Conservation (phyloP, 2,329 filamentous ascomycete species). For the Aureobasidium leucospermi region DNA sequence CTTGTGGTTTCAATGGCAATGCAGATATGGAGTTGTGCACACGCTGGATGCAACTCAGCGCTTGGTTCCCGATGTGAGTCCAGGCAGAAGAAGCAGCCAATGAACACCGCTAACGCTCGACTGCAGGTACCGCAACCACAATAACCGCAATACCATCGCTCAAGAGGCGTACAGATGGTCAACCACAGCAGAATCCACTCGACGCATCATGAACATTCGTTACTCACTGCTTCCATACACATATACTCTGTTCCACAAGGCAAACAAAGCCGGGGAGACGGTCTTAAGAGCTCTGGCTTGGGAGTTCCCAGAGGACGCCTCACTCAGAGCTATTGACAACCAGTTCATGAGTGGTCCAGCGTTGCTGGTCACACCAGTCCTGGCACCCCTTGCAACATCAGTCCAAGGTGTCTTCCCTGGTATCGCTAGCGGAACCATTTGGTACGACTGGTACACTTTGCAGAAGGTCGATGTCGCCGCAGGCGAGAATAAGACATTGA, state of each 20-base stretch:
- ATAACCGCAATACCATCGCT: conserved; percentile 22
- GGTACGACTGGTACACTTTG: conserved; percentile 25
- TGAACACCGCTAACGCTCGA: neutral
- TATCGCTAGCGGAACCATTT: conserved; percentile 19
- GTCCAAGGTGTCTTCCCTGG: conserved; percentile 24
- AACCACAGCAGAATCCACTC: conserved; percentile 20
- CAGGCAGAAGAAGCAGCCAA: too few relatives aligned
- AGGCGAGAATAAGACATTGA: conserved; percentile 22
- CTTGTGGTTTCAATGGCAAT: conserved; percentile 22
- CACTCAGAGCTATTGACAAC: conserved; percentile 21
- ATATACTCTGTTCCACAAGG: conserved; percentile 24
- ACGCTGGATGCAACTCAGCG: conserved; percentile 21
- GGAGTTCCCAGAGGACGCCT: conserved; percentile 23
- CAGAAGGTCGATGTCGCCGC: conserved; percentile 17
- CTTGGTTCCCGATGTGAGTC: conserved; percentile 21
- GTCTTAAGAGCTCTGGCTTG: conserved; percentile 22
- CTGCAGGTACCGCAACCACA: conserved; percentile 21
- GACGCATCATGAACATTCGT: conserved; percentile 23
- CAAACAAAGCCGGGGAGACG: conserved; percentile 19
- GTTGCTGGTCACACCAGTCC: conserved; percentile 22
- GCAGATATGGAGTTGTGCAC: conserved; percentile 20
- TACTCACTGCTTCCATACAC: conserved; percentile 23
- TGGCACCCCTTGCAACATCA: conserved; percentile 19
- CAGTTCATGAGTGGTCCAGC: conserved; percentile 24
- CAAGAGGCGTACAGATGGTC: conserved; percentile 25